Base-by-base conservation (phyloP, 176 grass and related monocot species). In the Rhipidocladum racemiflorum region DNA sequence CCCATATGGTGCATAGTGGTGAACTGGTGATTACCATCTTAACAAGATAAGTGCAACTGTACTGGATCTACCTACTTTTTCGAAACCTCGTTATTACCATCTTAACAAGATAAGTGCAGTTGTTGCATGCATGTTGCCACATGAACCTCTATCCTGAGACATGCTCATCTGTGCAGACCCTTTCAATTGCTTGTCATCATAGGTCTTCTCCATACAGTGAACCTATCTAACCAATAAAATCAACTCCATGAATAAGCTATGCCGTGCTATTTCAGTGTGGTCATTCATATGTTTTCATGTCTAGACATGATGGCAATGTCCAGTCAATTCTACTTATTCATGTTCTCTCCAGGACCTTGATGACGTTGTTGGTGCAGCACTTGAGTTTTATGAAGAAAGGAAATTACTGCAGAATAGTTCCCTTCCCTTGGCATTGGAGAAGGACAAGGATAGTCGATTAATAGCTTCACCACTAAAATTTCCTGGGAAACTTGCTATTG, bases 341-440 rank as follows among this genome's bases (percentile, higher is more conserved):
- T 84, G 55, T n/a, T 87, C 51, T 87, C 77, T 91, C 53, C 81
- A 97, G 95, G 95, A 94, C 89, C 88, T 97, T 28, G 95, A 97
- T 87, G 90, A 93, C 73, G 86, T 97, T 84, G 85, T 97, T 57
- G 90, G 91, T 70, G 92, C 92, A 89, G 84, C 92, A 70, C 90
- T 97, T 44, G 89, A 97, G 62, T 97, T 94, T 78, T 97, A 97
- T 87, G 88, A 86, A 77, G 92, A 94, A 74, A 94, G 68, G 40
- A 91, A 97, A 79, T 57, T 94, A 59, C 44, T 94, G 61, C 78
- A 72, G 75, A 82, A 88, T 70, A 92, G 83, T 46, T 79, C 83
- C 49, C 85, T 97, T 89, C 92, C 95, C 29, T 86, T 97, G 81
- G 88, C 88, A 86, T 91, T 97, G 75, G 92, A 97, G 65, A 97